phyloP scores from a whole-genome alignment of 2,329 filamentous ascomycete species.

The Tympanopsis confertula region DNA sequence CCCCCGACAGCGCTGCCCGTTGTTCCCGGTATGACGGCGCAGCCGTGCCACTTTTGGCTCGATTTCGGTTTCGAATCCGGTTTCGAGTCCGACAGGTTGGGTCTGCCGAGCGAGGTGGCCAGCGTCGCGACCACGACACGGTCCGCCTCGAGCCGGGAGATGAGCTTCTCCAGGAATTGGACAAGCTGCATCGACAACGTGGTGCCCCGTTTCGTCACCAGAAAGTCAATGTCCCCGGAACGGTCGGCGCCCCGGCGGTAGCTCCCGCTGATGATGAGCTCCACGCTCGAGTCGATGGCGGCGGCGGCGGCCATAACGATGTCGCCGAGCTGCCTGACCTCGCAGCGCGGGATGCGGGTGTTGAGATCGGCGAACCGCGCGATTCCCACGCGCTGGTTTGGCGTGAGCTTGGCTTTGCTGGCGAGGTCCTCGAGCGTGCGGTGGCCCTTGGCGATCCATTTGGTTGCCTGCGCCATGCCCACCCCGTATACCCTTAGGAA shows the following conservation, averaged over 20 bases:
- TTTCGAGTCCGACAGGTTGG: slow-evolving; percentile 25
- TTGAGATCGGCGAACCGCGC: slow-evolving; percentile 73
- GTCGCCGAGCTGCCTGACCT: slow-evolving; percentile 60
- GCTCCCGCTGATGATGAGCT: slow-evolving; percentile 70
- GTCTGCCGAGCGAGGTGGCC: slow-evolving; percentile 34
- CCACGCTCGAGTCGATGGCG: slow-evolving; percentile 48
- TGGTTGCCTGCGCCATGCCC: slow-evolving; percentile 56
- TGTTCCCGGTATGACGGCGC: slow-evolving; percentile 52
- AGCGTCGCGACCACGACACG: slow-evolving; percentile 63
- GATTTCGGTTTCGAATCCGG: slow-evolving; percentile 5
- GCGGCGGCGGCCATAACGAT: slow-evolving; percentile 49
- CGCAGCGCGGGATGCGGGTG: slow-evolving; percentile 62
- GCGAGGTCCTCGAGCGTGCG: slow-evolving; percentile 63
- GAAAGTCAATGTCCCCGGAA: slow-evolving; percentile 74
- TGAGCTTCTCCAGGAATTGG: slow-evolving; percentile 49
- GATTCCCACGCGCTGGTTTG: slow-evolving; percentile 64
- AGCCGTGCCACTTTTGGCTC: slow-evolving; percentile 69
- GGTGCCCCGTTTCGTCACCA: slow-evolving; percentile 62
- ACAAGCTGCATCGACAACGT: slow-evolving; percentile 40
- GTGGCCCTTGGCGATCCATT: slow-evolving; percentile 67
- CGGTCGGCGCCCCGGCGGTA: slow-evolving; percentile 67
- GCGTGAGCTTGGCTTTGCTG: slow-evolving; percentile 47
- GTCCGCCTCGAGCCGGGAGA: slow-evolving; percentile 44
- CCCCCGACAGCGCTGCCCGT: slow-evolving; percentile 7
- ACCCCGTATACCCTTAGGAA: slow-evolving; percentile 76